Conservation (phyloP, 2,329 filamentous ascomycete genomes). For the Talaromyces piceae region DNA sequence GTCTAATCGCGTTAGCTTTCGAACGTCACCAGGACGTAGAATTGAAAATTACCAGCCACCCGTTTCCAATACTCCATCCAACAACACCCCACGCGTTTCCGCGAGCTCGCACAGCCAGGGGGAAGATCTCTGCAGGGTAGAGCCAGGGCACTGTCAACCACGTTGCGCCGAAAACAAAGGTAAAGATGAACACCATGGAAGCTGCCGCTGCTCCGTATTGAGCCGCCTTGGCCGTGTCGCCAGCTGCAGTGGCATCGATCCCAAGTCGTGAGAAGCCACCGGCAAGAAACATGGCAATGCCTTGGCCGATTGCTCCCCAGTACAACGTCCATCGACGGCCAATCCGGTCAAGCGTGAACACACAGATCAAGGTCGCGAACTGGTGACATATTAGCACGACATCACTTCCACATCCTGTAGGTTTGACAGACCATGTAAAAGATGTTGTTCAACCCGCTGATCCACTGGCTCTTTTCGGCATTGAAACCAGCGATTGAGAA, state of each 20-base stretch:
- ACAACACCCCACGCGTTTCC: slow-evolving; percentile 71
- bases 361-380: slow-evolving; percentile 60
- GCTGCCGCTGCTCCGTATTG: slow-evolving; percentile 58
- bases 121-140: slow-evolving; percentile 67
- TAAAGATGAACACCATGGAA: slow-evolving; percentile 65
- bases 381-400: slow-evolving; percentile 18
- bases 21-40: slow-evolving; percentile 14
- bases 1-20: slow-evolving; percentile 20
- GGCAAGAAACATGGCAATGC: slow-evolving; percentile 60
- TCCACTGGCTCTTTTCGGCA: slow-evolving; percentile 55
- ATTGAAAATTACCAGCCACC: slow-evolving; percentile 45
- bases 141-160: slow-evolving; percentile 54
- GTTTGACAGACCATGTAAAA: slow-evolving; percentile 43
- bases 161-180: slow-evolving; percentile 55
- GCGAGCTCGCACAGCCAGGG: slow-evolving; percentile 61
- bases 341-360: slow-evolving; percentile 63
- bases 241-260: slow-evolving; percentile 42
- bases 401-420: background rate
- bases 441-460: slow-evolving; percentile 51
- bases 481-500: slow-evolving; percentile 62
- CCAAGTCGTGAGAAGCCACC: slow-evolving; percentile 54
- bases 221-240: slow-evolving; percentile 40
- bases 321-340: slow-evolving; percentile 63
- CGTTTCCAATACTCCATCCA: slow-evolving; percentile 69
- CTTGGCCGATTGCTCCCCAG: slow-evolving; percentile 59